Evolutionary conservation across 441 rosid genomes (phyloP).

Genomic region (Omphalea diandra): DNA sequence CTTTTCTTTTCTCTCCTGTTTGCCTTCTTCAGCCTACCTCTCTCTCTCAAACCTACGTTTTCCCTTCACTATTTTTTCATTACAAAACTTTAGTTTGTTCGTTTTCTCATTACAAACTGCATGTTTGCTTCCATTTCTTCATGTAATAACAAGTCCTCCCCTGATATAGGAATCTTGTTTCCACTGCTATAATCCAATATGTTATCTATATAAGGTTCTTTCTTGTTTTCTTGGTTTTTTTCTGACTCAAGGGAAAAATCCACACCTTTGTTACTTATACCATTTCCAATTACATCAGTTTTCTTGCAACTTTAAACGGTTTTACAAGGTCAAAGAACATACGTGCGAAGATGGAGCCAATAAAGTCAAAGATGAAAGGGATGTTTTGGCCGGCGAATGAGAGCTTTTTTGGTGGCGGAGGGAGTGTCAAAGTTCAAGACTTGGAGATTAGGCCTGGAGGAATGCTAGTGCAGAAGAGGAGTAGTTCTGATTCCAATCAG

Average conservation of each 20-base stretch:
- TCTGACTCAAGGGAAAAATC: background rate
- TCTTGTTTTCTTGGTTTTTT: constrained; percentile 18
- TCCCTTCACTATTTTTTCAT: background rate
- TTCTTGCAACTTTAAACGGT: background rate
- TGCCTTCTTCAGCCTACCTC: background rate
- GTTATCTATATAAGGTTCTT: constrained; percentile 22
- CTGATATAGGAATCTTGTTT: constrained; percentile 2
- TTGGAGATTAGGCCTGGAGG: constrained; percentile 97
- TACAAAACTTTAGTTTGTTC: background rate
- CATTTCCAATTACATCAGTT: background rate
- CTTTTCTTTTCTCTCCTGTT: background rate
- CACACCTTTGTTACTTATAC: background rate
- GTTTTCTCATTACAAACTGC: background rate
- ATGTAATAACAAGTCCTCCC: background rate
- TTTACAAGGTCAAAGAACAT: background rate
- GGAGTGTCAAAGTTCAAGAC: constrained; percentile 29
- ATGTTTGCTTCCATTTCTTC: constrained; percentile 11
- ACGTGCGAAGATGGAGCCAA: constrained; percentile 21
- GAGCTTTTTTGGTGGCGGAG: constrained; percentile 12
- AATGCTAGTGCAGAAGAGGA: constrained; percentile 90
- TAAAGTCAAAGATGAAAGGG: constrained; percentile 24
- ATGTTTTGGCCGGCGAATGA: constrained; percentile 4
- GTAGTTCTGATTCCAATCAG: constrained; percentile 54
- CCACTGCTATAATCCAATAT: too few relatives aligned
- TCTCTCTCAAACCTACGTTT: constrained; percentile 3